phyloP scores from a whole-genome alignment of 2,329 filamentous ascomycete genomes.

The Aureobasidium melanogenum region DNA sequence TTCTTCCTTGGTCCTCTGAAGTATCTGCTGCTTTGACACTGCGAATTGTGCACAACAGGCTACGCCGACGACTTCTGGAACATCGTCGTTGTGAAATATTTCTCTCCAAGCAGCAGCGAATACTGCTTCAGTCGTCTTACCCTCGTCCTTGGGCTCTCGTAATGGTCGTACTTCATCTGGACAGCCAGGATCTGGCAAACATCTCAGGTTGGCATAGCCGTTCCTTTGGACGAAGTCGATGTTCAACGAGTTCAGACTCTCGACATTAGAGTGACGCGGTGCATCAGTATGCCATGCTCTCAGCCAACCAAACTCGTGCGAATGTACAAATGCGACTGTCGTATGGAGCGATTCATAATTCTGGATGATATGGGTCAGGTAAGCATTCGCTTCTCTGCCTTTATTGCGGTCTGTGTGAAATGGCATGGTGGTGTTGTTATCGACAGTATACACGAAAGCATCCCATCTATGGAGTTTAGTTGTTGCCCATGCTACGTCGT shows the following conservation, averaged over 20 bases:
- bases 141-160: slow-evolving; percentile 15
- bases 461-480: slow-evolving; percentile 39
- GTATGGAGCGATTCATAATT: slow-evolving; percentile 30
- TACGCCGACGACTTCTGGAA: slow-evolving; percentile 17
- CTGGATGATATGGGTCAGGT: slow-evolving; percentile 39
- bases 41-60: slow-evolving; percentile 48
- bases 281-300: slow-evolving; percentile 24
- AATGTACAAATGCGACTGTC: slow-evolving; percentile 23
- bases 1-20: slow-evolving; percentile 39
- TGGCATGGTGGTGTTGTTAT: slow-evolving; percentile 16
- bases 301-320: slow-evolving; percentile 20
- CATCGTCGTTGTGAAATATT: slow-evolving; percentile 19
- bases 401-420: slow-evolving; percentile 27
- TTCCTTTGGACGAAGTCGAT: slow-evolving; percentile 17
- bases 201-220: slow-evolving; percentile 23
- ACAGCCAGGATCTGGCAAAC: slow-evolving; percentile 18
- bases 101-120: slow-evolving; percentile 4
- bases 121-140: slow-evolving; percentile 15
- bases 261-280: slow-evolving; percentile 19
- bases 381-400: slow-evolving; percentile 39
- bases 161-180: slow-evolving; percentile 19
- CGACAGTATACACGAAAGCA: slow-evolving; percentile 35
- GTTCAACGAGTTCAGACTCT: slow-evolving; percentile 19
- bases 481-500: slow-evolving; percentile 38
- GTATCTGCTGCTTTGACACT: slow-evolving; percentile 46